A percentile compares a stretch with the other conserved stretches of the same genome.
Conservation (phyloP, 2,329 filamentous ascomycete genomes). For the Colletotrichum limetticola region DNA sequence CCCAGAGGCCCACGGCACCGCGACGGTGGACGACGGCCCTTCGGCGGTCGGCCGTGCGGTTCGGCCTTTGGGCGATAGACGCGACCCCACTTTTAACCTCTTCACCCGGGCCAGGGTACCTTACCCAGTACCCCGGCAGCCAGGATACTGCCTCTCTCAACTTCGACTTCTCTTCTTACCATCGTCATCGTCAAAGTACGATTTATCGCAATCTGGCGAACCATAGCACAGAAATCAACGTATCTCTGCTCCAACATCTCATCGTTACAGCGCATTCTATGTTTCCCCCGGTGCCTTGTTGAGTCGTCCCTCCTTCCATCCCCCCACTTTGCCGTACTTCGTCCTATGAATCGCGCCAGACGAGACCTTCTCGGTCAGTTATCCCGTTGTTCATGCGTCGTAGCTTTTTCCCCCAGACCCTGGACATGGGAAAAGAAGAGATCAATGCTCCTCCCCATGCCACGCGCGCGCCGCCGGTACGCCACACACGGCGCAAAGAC, state of each 20-base stretch:
- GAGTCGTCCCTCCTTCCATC: too few relatives aligned
- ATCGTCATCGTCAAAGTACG: not conserved
- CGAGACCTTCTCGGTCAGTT: not conserved
- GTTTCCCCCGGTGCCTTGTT: too few relatives aligned
- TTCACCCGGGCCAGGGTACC: not conserved
- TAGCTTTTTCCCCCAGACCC: slow-evolving; percentile 6
- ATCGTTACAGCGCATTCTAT: not conserved
- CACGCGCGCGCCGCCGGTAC: not conserved
- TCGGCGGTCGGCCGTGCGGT: slow-evolving; percentile 25
- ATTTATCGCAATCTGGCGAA: slow-evolving; percentile 24
- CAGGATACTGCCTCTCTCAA: slow-evolving; percentile 5
- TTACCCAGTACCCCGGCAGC: not conserved
- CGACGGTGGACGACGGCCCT: not conserved
- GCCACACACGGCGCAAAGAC: not conserved
- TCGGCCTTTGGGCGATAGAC: not conserved
- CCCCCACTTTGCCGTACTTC: not conserved
- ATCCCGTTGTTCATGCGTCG: slow-evolving; percentile 22
- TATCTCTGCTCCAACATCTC: not conserved
- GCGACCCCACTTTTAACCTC: slow-evolving; percentile 20
- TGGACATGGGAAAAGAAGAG: not conserved
- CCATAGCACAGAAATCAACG: not conserved
- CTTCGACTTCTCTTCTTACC: slow-evolving; percentile 14
- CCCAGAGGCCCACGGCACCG: not conserved
- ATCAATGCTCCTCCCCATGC: not conserved
- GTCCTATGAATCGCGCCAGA: not conserved